Percentiles rank a stretch among this genome's conserved stretches.
Evolutionary conservation across 495 filamentous ascomycete species (phyloP).

Genomic region (Clavariopsis aquatica): DNA sequence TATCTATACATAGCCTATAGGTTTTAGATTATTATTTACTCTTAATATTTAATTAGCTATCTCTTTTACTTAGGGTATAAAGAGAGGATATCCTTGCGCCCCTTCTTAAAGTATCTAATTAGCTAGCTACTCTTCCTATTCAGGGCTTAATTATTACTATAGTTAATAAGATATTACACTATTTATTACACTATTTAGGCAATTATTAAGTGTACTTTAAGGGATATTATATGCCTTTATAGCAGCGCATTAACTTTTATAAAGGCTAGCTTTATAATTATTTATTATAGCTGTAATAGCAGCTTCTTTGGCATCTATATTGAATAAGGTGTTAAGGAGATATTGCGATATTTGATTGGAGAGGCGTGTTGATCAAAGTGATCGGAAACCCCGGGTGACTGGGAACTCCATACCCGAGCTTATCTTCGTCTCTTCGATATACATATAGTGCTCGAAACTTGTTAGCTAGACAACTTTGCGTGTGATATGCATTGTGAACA

Average conservation of each 20-base stretch:
- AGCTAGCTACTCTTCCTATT: not conserved
- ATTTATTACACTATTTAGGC: not conserved
- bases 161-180: not conserved
- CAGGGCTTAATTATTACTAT: not conserved
- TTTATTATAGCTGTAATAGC: slow-evolving; percentile 7
- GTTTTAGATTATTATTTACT: no score
- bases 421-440: no score
- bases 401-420: no score
- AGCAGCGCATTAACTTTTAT: slow-evolving; percentile 10
- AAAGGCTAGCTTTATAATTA: slow-evolving; percentile 5
- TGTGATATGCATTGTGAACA: no score
- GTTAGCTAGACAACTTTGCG: no score
- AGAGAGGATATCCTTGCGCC: not conserved
- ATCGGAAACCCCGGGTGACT: no score
- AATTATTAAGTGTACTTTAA: not conserved
- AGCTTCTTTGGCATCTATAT: slow-evolving; percentile 1
- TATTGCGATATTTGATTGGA: not conserved
- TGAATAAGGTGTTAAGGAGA: not conserved
- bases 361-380: no score
- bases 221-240: slow-evolving; percentile 8
- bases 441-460: no score
- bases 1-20: no score
- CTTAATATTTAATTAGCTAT: no score
- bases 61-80: no score
- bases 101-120: slow-evolving; percentile 8